phyloP scores from a whole-genome alignment of 2,329 filamentous ascomycete species.

The Ophiostoma australiae region DNA sequence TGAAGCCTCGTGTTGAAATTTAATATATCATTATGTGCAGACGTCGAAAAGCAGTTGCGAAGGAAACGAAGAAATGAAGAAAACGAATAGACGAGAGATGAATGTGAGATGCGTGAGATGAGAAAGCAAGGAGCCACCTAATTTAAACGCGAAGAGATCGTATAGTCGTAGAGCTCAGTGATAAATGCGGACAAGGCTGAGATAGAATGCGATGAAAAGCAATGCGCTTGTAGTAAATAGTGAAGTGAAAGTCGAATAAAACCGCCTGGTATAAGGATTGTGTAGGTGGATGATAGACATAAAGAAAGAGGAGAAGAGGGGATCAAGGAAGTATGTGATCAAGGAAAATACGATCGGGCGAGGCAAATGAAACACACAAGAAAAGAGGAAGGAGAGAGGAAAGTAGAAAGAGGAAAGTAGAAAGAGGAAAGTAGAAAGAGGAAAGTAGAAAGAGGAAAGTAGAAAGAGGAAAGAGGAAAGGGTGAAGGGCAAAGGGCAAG shows the following conservation, averaged over 20 bases:
- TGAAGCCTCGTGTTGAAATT: conserved; percentile 35
- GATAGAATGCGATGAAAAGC: not conserved
- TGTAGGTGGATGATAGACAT: not conserved
- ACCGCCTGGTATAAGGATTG: not conserved
- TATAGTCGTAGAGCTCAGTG: not conserved
- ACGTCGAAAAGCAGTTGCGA: not conserved
- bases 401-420: not conserved
- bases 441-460: not conserved
- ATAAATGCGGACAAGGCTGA: not conserved
- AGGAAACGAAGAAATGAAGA: not conserved
- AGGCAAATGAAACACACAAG: not conserved
- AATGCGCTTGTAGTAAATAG: not conserved
- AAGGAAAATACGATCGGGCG: not conserved
- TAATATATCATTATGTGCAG: conserved; percentile 29
- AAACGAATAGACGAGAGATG: not conserved
- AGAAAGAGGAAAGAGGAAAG: not conserved
- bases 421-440: not conserved
- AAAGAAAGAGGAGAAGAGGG: not conserved
- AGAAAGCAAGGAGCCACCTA: not conserved
- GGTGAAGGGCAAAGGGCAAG: not conserved
- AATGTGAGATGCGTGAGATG: not conserved
- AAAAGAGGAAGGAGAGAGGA: not conserved
- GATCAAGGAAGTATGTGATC: not conserved
- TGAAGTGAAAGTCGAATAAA: not conserved
- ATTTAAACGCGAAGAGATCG: conserved; percentile 13